phyloP scores from a whole-genome alignment of 345 rosid species.

The Trapa bicornis region DNA sequence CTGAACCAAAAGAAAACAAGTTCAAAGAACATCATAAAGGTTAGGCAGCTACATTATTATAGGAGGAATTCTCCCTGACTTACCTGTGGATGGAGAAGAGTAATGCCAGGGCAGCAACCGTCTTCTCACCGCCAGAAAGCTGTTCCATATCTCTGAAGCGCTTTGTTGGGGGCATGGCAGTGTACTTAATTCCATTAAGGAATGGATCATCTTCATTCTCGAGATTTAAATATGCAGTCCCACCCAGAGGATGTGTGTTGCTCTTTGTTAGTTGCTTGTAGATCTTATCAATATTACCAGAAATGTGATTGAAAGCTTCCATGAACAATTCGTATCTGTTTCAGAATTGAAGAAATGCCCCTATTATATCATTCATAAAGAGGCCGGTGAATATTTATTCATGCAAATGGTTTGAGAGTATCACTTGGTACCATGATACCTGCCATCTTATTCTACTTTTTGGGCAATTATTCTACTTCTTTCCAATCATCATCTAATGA shows the following conservation, averaged over 20 bases:
- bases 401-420: background rate
- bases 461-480: background rate
- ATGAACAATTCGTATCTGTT: constrained; percentile 74
- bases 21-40: background rate
- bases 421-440: background rate
- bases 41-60: background rate
- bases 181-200: constrained; percentile 82
- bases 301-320: constrained; percentile 90
- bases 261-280: constrained; percentile 91
- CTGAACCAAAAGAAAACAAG: constrained; percentile 23
- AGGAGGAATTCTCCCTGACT: background rate
- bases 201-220: constrained; percentile 97
- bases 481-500: background rate
- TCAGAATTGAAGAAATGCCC: constrained; percentile 15
- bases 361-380: background rate
- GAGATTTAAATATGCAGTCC: constrained; percentile 81
- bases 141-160: constrained; percentile 98
- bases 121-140: constrained; percentile 97
- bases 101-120: constrained; percentile 92
- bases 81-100: constrained; percentile 97
- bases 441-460: background rate
- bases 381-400: background rate
- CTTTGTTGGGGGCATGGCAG: constrained; percentile 99
- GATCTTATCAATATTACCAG: constrained; percentile 67
- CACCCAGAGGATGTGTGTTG: constrained; percentile 80